Percentiles rank a stretch among this genome's conserved stretches.
Evolutionary conservation across 75 land plant genomes (phyloP).

Genomic region (Ceratopteris richardii): DNA sequence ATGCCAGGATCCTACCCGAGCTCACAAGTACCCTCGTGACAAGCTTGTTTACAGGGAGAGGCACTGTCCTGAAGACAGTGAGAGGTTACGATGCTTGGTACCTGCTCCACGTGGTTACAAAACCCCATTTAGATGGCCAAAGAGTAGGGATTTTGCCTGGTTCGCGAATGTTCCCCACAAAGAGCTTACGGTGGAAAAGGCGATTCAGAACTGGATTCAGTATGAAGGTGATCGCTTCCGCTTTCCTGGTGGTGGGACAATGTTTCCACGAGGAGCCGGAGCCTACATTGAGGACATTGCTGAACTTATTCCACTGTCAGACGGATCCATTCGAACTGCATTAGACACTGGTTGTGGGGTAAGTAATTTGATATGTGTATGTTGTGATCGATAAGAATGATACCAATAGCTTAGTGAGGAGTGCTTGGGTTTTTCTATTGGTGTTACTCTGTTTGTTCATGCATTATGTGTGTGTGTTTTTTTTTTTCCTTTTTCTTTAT

Average conservation of each 20-base stretch:
- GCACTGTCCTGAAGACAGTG: slow-evolving; percentile 56
- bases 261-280: slow-evolving; percentile 89
- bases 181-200: slow-evolving; percentile 87
- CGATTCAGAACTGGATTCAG: slow-evolving; percentile 87
- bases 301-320: slow-evolving; percentile 26
- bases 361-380: slow-evolving; percentile 6
- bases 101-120: slow-evolving; percentile 80
- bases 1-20: slow-evolving; percentile 51
- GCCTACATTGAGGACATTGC: slow-evolving; percentile 64
- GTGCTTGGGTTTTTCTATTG: not conserved
- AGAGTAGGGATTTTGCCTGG: slow-evolving; percentile 78
- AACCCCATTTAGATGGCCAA: slow-evolving; percentile 75
- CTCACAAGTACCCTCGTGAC: slow-evolving; percentile 43
- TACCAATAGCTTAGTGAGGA: too few relatives aligned
- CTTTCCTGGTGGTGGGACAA: slow-evolving; percentile 87
- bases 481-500: too few relatives aligned
- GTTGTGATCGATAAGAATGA: not conserved
- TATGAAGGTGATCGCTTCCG: slow-evolving; percentile 64
- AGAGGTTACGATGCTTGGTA: slow-evolving; percentile 47
- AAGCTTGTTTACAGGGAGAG: slow-evolving; percentile 67
- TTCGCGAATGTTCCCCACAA: slow-evolving; percentile 82
- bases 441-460: too few relatives aligned
- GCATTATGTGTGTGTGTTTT: too few relatives aligned
- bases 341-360: slow-evolving; percentile 62
- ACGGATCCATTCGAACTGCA: slow-evolving; percentile 49